Evolutionary conservation across 331 rosid species (phyloP).

Genomic region (Cydonia oblonga): DNA sequence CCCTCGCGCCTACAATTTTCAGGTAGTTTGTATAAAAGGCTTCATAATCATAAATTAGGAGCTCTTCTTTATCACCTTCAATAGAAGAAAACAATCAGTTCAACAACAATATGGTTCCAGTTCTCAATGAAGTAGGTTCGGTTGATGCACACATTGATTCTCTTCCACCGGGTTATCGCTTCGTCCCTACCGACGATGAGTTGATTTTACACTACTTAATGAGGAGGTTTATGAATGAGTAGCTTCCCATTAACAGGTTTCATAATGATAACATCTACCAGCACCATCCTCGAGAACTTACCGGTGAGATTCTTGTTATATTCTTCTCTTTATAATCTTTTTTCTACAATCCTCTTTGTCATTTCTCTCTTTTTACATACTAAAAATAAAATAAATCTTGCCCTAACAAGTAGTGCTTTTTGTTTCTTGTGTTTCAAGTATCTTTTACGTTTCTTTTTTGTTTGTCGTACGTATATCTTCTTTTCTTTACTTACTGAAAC

Average conservation of each 20-base stretch:
- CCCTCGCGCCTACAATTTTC: background rate
- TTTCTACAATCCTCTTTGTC: background rate
- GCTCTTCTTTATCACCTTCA: background rate
- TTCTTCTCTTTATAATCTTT: background rate
- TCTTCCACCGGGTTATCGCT: background rate
- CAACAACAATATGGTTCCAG: background rate
- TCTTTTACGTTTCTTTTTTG: background rate
- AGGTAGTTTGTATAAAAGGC: background rate
- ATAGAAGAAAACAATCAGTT: background rate
- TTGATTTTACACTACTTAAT: background rate
- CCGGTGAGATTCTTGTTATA: background rate
- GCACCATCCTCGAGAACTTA: conserved; percentile 14
- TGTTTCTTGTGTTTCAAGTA: background rate
- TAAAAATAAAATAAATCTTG: background rate
- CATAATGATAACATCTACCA: conserved; percentile 3
- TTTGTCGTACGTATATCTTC: background rate
- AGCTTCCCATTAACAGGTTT: background rate
- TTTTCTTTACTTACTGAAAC: background rate
- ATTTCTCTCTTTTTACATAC: background rate
- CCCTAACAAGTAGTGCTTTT: background rate
- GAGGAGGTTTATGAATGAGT: background rate
- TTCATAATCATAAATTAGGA: background rate
- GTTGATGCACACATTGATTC: background rate
- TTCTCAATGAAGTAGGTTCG: background rate
- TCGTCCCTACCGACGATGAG: background rate